Conservation (phyloP, 768 basidiomycete genomes). For the Leccinum longicurvipes region DNA sequence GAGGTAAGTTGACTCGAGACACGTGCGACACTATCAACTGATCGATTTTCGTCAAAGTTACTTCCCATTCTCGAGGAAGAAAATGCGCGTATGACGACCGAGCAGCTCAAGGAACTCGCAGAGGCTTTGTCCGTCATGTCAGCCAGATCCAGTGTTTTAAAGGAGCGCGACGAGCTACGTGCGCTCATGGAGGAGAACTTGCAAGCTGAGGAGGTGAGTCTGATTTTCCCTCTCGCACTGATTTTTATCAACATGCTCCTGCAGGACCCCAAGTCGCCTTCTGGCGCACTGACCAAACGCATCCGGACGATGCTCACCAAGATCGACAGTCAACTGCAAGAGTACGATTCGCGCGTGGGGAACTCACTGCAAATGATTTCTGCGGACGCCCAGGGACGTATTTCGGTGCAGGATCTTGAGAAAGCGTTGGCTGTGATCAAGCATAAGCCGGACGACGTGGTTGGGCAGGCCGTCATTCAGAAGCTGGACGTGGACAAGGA, state of each 20-base stretch:
- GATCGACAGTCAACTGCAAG: constrained; percentile 88
- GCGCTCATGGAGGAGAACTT: constrained; percentile 93
- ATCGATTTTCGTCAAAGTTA: constrained; percentile 40
- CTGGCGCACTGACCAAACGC: constrained; percentile 88
- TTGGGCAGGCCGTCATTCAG: constrained; percentile 80
- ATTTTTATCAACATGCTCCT: not conserved
- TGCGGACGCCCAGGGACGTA: constrained; percentile 81
- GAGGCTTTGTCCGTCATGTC: constrained; percentile 90
- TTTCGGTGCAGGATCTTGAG: constrained; percentile 84
- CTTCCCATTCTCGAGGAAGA: constrained; percentile 58
- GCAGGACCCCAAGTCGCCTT: constrained; percentile 76
- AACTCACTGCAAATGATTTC: constrained; percentile 83
- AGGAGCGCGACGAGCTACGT: constrained; percentile 91
- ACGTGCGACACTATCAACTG: not conserved
- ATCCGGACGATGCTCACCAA: constrained; percentile 95
- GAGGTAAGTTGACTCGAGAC: constrained; percentile 51
- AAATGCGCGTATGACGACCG: constrained; percentile 94
- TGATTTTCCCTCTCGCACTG: not conserved
- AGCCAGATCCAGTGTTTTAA: constrained; percentile 90
- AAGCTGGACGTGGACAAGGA: constrained; percentile 97
- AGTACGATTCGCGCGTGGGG: constrained; percentile 87
- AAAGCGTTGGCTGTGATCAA: constrained; percentile 91
- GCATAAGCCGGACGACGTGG: constrained; percentile 88
- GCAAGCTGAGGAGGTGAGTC: constrained; percentile 73
- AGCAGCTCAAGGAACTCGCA: constrained; percentile 91